Conservation (phyloP, 179 eudicot genomes). For the Nepenthes alata region DNA sequence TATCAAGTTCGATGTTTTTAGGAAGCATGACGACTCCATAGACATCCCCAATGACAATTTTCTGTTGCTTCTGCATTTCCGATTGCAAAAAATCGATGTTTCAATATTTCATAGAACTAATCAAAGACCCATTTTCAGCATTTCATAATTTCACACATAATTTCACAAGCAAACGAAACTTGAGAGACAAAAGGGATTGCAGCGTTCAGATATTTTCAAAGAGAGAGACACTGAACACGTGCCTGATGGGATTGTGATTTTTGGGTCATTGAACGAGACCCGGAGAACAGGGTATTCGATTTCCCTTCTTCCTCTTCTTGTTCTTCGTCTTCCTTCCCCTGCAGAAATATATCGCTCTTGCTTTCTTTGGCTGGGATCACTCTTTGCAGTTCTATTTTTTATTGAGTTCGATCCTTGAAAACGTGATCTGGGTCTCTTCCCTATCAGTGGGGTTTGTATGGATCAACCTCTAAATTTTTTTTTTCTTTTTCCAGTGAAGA, state of each 20-base stretch:
- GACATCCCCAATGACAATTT: constrained; percentile 29
- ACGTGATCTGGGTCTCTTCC: too few species aligned
- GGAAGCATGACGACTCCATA: constrained; percentile 31
- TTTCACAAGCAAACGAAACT: not conserved
- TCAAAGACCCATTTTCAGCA: not conserved
- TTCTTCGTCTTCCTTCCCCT: not conserved
- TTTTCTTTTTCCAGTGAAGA: too few species aligned
- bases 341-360: too few species aligned
- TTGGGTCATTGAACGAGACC: not conserved
- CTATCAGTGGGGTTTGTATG: too few species aligned
- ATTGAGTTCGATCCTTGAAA: too few species aligned
- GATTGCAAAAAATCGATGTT: not conserved
- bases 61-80: constrained; percentile 26
- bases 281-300: not conserved
- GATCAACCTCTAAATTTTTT: too few species aligned
- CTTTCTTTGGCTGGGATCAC: too few species aligned
- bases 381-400: too few species aligned
- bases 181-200: not conserved
- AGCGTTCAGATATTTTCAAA: not conserved
- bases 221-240: not conserved
- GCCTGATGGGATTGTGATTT: not conserved
- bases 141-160: not conserved
- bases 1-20: constrained; percentile 15
- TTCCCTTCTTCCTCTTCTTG: not conserved
- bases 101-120: not conserved